phyloP scores from a whole-genome alignment of 148 eudicot species.

The Linanthus parryae region DNA sequence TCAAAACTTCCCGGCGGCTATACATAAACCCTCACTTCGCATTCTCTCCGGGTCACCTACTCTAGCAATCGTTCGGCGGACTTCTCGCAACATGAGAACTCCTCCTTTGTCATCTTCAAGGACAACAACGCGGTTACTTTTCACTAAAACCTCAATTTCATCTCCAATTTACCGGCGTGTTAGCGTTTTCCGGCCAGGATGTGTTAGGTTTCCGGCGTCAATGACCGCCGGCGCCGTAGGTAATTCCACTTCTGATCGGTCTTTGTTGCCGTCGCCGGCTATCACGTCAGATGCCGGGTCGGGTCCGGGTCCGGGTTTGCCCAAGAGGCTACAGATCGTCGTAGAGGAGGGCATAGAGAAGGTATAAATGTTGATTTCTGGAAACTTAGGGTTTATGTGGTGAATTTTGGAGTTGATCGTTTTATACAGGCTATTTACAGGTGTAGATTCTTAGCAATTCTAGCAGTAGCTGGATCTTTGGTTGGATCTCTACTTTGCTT shows the following conservation, averaged over 20 bases:
- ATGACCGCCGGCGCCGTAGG: no score
- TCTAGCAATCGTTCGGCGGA: not conserved
- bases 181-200: not conserved
- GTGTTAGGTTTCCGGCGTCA: not conserved
- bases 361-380: not conserved
- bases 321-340: slow-evolving; percentile 1
- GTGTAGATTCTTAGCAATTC: slow-evolving; percentile 65
- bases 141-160: not conserved
- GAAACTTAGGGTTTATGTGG: not conserved
- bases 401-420: slow-evolving; percentile 5
- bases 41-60: not conserved
- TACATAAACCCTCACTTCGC: not conserved
- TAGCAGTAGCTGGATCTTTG: slow-evolving; percentile 77
- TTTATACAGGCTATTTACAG: slow-evolving; percentile 49
- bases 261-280: slow-evolving; percentile 1
- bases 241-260: not conserved
- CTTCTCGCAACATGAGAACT: not conserved
- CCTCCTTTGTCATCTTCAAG: not conserved
- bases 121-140: slow-evolving; percentile 1
- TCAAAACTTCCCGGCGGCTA: not conserved
- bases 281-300: not conserved
- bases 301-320: slow-evolving; percentile 6
- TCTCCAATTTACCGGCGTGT: slow-evolving; percentile 3
- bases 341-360: slow-evolving; percentile 20
- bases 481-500: slow-evolving; percentile 72